Base-by-base conservation (phyloP, 257 asterid species). In the Agastache rugosa region DNA sequence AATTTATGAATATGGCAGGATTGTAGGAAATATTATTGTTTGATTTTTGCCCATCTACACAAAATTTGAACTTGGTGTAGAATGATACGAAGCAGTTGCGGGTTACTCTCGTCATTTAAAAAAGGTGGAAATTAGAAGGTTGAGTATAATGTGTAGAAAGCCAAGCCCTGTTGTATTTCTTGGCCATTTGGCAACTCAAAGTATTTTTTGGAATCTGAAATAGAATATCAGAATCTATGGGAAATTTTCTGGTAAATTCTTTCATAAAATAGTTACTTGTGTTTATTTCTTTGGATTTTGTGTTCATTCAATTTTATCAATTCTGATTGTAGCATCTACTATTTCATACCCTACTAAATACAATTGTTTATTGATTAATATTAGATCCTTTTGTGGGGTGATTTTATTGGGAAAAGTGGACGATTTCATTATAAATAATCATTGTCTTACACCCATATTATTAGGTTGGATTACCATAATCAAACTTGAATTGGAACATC, bases 1-100 rank as follows among this genome's bases (percentile, higher is more conserved):
- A 87, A 75, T 81, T 92, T n/a, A 87, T 94, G 97, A 80, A 94
- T 63, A 90, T 96, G 97, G 87, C 87, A 5, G 95, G 97, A 16
- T 85, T 93, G 63, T 92, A 87, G 84, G 58, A 9, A 53, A 2
- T 44, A 50, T 8, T 20, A 22, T 75, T 61, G 45, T 48, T 48
- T 67, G 47, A 67, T 72, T 75, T 45, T 72, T 23, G 54, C 55
- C 25, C 68, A 14, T 61, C 35, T 45, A 44, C 47, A 69, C 37
- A 45, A 20, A n/a, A 11, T 67, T 34, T 48, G 76, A 69, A 63
- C 56, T 37, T 11, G 19, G 25, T 37, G 44, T 70, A 70, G 74
- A 65, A 39, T 66, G 59, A 71, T 58, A 64, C 14, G 22, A 39
- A 14, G 27, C 17, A 27, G 27, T 23, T 16, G 37, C 37, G 27